Conservation (phyloP, 108 stramenopile species). For the Stephanodiscus triporus region DNA sequence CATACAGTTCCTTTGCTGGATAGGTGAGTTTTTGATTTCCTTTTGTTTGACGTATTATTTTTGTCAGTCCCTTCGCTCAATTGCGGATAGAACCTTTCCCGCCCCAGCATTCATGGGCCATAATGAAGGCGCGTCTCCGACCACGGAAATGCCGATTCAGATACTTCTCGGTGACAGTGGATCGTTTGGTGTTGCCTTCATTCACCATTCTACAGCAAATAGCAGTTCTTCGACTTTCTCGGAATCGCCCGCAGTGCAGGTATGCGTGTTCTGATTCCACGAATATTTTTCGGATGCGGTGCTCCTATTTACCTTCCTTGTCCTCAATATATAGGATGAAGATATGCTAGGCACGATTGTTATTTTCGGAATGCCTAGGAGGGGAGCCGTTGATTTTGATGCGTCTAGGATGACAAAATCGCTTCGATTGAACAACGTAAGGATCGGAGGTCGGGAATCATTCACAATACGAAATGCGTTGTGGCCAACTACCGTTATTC, state of each 20-base stretch:
- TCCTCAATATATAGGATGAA: conserved; percentile 28
- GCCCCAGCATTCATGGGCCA: not conserved
- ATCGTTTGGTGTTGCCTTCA: conserved; percentile 46
- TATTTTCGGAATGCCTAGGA: conserved; percentile 50
- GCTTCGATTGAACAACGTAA: conserved; percentile 55
- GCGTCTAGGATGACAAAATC: conserved; percentile 30
- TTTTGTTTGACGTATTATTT: not conserved
- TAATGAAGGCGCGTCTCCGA: conserved; percentile 11
- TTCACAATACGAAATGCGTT: conserved; percentile 53
- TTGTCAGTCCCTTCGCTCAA: not conserved
- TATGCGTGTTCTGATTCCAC: conserved; percentile 5
- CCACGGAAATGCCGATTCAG: conserved; percentile 56
- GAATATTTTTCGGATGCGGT: not conserved
- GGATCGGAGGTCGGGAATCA: conserved; percentile 49
- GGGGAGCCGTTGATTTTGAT: not conserved
- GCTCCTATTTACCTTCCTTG: not conserved
- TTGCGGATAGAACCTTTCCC: not conserved
- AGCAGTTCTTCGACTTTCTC: conserved; percentile 6
- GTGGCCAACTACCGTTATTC: conserved; percentile 52
- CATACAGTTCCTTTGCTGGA: conserved; percentile 38
- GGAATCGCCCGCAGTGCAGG: conserved; percentile 21
- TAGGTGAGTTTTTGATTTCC: conserved; percentile 6
- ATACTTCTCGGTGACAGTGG: conserved; percentile 58
- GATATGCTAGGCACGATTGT: conserved; percentile 54
- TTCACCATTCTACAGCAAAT: conserved; percentile 18